Evolutionary conservation across 2,329 filamentous ascomycete genomes (phyloP).

Genomic region (Alternaria sp.): DNA sequence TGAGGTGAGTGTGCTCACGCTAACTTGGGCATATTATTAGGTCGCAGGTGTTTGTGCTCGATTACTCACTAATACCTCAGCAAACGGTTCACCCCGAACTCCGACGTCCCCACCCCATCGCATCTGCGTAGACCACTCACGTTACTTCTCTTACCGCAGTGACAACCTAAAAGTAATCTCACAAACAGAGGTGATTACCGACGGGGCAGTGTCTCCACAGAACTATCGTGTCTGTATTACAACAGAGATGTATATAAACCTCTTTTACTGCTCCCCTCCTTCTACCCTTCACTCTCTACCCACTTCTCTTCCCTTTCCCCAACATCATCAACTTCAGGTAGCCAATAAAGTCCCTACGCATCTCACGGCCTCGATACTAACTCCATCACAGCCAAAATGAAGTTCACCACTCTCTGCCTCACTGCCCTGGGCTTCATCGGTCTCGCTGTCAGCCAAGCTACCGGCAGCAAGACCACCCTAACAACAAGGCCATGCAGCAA

Average conservation of each 20-base stretch:
- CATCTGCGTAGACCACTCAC: too few relatives aligned
- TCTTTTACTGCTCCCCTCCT: not conserved
- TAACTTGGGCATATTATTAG: not conserved
- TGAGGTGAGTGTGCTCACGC: too few relatives aligned
- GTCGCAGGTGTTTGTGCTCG: not conserved
- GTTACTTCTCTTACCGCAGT: not conserved
- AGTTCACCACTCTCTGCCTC: not conserved
- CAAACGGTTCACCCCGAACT: not conserved
- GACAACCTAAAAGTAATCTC: too few relatives aligned
- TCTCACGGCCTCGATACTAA: not conserved
- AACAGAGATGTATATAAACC: not conserved
- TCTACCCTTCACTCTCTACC: not conserved
- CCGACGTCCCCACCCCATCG: not conserved
- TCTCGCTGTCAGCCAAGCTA: not conserved
- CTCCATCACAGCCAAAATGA: not conserved
- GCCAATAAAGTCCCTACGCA: not conserved
- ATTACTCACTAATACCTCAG: not conserved
- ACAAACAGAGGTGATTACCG: not conserved
- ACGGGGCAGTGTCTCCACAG: too few relatives aligned
- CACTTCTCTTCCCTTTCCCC: not conserved
- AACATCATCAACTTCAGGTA: not conserved
- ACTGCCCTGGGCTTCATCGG: not conserved
- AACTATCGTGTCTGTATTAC: not conserved
- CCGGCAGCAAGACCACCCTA: not conserved
- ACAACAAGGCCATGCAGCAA: not conserved